phyloP scores from a whole-genome alignment of 768 basidiomycete species.

The Suillus hirtellus region DNA sequence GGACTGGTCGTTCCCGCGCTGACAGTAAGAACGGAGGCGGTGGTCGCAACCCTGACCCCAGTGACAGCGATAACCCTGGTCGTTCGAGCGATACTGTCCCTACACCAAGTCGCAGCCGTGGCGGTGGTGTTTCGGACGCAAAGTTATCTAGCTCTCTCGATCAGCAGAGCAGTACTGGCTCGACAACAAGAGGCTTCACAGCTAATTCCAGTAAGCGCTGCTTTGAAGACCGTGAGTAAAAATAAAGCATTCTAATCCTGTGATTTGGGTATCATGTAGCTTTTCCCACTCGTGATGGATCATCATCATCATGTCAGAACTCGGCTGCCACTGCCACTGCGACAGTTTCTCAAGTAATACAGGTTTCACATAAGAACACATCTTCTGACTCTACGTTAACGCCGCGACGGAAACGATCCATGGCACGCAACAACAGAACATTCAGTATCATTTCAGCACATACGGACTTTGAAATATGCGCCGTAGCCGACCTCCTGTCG shows the following conservation, averaged over 20 bases:
- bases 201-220: conserved; percentile 30
- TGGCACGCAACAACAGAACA: conserved; percentile 31
- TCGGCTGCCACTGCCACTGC: conserved; percentile 13
- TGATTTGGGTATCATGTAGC: conserved; percentile 23
- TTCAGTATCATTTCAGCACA: conserved; percentile 46
- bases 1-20: conserved; percentile 51
- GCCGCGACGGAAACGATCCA: conserved; percentile 21
- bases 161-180: conserved; percentile 25
- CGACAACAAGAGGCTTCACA: conserved; percentile 22
- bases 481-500: conserved; percentile 50
- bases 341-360: conserved; percentile 18
- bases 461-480: conserved; percentile 52
- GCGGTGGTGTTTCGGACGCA: conserved; percentile 65
- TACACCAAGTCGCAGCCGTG: conserved; percentile 42
- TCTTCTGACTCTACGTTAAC: conserved; percentile 28
- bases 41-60: conserved; percentile 36
- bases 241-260: conserved; percentile 25
- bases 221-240: conserved; percentile 23
- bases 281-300: conserved; percentile 21
- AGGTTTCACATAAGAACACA: conserved; percentile 25
- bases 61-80: conserved; percentile 38
- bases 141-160: conserved; percentile 33
- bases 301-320: conserved; percentile 15
- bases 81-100: conserved; percentile 35
- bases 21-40: conserved; percentile 49